Base-by-base conservation (phyloP, 192 early-diverging fungal species). In the Haplosporangium gracile region DNA sequence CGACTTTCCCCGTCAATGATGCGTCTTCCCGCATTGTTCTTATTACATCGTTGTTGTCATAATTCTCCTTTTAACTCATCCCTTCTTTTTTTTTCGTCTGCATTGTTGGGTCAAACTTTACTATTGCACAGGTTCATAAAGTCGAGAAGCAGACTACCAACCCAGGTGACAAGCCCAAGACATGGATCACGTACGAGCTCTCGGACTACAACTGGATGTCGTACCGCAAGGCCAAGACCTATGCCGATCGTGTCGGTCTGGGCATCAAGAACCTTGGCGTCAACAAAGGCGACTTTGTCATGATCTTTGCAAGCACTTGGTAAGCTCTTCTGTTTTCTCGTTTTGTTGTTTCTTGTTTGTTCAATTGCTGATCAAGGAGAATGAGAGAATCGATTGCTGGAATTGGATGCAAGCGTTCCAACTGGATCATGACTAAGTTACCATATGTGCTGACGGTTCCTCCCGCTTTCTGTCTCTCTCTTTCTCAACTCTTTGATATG, bases 141-240 rank as follows among this genome's bases (percentile, higher is more conserved):
- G 75, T 72, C 57, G 80, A 89, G 47, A 85, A 85, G 78, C 68
- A 83, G 15, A 24, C 82, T 5, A 68, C 70, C 34, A 82, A 75
- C 70, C 70, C 69, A 26, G 80, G 72, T 38, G 82, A 79, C 39
- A 82, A 92, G 78, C 90, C 84, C 45, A 96, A 96, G 78, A 93
- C 87, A 57, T 96, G 94, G 95, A 92, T 90, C 70, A 93, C 88
- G 39, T 95, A 93, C 79, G 94, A 95, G 75, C 88, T 96, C 68
- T 81, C 90, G n/a, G 87, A 84, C 32, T 96, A 93, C 90, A 77
- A 89, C 51, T 97, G 95, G 95, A 89, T 95, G 70, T 91, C 91
- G 9, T 96, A 93, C 55, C 83, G 82, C 4, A 92, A 95, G 68
- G 93, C 89, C 60, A 85, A 82, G 72, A 82, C 82, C 47, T 72